phyloP scores from a whole-genome alignment of 2,329 filamentous ascomycete genomes.

The Davidsoniella virescens region DNA sequence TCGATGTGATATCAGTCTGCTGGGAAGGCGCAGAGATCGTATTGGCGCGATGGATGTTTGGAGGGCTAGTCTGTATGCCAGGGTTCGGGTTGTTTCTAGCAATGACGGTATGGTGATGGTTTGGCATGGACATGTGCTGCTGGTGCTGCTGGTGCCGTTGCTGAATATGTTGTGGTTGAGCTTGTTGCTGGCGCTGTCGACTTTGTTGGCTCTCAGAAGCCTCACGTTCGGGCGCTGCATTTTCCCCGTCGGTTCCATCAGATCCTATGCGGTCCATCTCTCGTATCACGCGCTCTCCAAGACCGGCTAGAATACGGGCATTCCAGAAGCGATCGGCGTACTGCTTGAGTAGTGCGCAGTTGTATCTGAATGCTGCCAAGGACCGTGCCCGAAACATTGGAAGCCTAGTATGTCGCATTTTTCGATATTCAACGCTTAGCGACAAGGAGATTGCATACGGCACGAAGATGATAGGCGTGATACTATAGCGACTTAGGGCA shows the following conservation, averaged over 20 bases:
- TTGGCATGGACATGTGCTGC: background rate
- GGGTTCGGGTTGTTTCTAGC: too few species aligned
- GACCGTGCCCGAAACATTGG: constrained; percentile 42
- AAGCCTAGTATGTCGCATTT: constrained; percentile 44
- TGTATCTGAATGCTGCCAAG: constrained; percentile 35
- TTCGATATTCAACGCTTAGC: constrained; percentile 44
- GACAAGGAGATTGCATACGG: constrained; percentile 46
- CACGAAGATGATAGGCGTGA: constrained; percentile 40
- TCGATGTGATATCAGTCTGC: background rate
- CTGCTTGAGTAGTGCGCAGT: constrained; percentile 34
- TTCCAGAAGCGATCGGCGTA: constrained; percentile 43
- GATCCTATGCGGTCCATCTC: constrained; percentile 40
- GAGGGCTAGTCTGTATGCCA: too few species aligned
- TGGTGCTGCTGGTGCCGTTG: background rate
- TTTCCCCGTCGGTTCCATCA: constrained; percentile 18
- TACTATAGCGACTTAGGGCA: constrained; percentile 34
- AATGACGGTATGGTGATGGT: background rate
- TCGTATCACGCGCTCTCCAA: constrained; percentile 37
- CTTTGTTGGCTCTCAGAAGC: constrained; percentile 13
- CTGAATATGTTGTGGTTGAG: background rate
- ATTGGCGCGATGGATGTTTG: background rate
- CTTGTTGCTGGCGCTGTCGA: background rate
- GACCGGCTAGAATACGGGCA: constrained; percentile 34
- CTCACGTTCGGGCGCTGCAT: constrained; percentile 19
- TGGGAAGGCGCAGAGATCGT: background rate